Base-by-base conservation (phyloP, 176 grass and related monocot genomes). In the Ensete ventricosum region DNA sequence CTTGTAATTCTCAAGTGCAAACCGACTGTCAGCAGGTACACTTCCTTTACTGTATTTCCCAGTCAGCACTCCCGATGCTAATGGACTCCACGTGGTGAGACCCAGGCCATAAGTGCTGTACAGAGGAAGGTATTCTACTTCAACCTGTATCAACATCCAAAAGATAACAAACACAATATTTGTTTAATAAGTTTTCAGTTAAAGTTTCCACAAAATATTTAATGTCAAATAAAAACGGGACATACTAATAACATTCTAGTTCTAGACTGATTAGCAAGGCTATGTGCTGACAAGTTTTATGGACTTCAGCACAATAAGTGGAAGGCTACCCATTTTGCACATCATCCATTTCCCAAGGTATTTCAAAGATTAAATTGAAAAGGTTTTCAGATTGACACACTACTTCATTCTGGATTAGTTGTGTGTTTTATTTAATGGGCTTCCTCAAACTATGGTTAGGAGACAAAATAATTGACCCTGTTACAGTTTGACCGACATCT, bases 1-100 rank as follows among this genome's bases (percentile, higher is more conserved):
- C 95, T 94, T 99, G 62, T 99, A 99, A 76, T 94, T 99, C 73
- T 99, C 95, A 57, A 99, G 80, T 14, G 90, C 82, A 84, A 99
- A 99, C 59, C 95, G 83, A 78, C 90, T 99, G 73, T 99, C 95
- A 69, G 90, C 2, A 19, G 95, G 95, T 66, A 94, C 81, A 53
- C 79, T 86, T 54, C 84, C 90, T 77, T 82, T 89, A 79, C 29
- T 81, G 48, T 99, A 99, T 71, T 99, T 99, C 29, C 95, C 95
- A 54, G 86, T 89, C 29, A 99, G 90, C 57, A 99, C 88, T 29
- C 95, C 95, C 17, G 95, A 99, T 85, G 95, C 90, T 63, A 99
- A 86, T 74, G 95, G 90, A 73, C 95, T 99, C 88, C 86, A 99
- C 74, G 95, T 94, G 11, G 95, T 99, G 77, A 99, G 85, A 50